Base-by-base conservation (phyloP, 345 rosid genomes). In the Ceriops tagal region DNA sequence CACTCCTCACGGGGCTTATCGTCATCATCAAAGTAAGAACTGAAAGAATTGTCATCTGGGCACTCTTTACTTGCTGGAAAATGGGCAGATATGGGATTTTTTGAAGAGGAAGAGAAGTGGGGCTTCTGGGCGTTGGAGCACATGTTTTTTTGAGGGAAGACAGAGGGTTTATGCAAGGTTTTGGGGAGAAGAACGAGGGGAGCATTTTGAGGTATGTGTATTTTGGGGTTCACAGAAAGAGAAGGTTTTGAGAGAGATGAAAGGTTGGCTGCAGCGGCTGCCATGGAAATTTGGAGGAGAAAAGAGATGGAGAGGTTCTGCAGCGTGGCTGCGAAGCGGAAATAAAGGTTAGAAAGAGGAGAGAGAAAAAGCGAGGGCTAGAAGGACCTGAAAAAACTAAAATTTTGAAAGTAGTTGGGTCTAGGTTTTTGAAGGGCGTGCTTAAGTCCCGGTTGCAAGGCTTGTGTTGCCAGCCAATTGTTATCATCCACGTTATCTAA, bases 1-100 rank as follows among this genome's bases (percentile, higher is more conserved):
- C 99, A 95, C 92, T 95, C 99, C 60, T 95, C 99, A 0, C 96
- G 89, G 31, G 93, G 96, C 80, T 90, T 92, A 57, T 92, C 99
- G 70, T 84, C 86, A 63, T 79, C 76, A 19, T 78, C 85, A 73
- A 11, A 55, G n/a, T 28, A 34, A 22, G 55, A 59, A 43, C 8
- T 27, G 52, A 58, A 26, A 53, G 62, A 67, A 67, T 19, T 31
- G 62, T 68, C 66, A 71, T 53, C 82, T 32, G 83, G 67, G 61
- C 26, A 8, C 10, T 70, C 64, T 21, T 64, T 27, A 26, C 62
- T 58, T 15, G 71, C 19, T 5, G 83, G 61, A 28, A 71, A 60
- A 64, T 75, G 47, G 52, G 70, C 73, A 57, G 74, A 64, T 53
- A 82, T 78, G 18, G 89, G 89, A 74, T 78, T 82, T 66, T 73